Evolutionary conservation across 257 asterid genomes (phyloP).

Genomic region (Solanum chilense): DNA sequence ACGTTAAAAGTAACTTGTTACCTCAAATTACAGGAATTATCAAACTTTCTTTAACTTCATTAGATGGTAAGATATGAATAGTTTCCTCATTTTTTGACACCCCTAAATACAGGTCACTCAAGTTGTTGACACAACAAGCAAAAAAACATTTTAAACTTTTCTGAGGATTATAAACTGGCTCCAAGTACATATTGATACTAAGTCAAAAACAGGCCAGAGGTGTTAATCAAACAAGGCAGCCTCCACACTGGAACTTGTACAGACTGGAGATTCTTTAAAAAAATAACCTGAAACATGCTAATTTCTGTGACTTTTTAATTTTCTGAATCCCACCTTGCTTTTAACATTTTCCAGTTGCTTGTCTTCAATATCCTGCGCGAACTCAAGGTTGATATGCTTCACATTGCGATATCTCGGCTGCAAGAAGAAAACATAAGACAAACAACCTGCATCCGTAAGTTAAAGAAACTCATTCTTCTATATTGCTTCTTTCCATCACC

Average conservation of each 20-base stretch:
- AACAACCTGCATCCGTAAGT: background rate
- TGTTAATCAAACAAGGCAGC: background rate
- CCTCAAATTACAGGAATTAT: background rate
- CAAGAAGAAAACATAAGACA: slow-evolving; percentile 10
- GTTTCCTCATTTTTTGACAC: background rate
- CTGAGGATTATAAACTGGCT: background rate
- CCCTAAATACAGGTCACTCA: background rate
- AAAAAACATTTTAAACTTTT: background rate
- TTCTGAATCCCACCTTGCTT: slow-evolving; percentile 36
- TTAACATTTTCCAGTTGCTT: slow-evolving; percentile 55
- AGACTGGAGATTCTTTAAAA: background rate
- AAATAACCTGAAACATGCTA: background rate
- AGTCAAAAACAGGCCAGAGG: background rate
- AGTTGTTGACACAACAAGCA: background rate
- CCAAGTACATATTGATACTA: background rate
- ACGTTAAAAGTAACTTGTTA: background rate
- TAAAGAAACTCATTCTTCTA: background rate
- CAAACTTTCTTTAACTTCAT: background rate
- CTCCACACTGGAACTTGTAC: background rate
- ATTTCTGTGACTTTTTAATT: background rate
- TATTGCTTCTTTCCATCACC: background rate
- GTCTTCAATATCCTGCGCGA: slow-evolving; percentile 78
- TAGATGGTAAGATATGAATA: background rate
- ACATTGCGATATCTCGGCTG: slow-evolving; percentile 80
- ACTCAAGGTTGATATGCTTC: slow-evolving; percentile 87